Percentiles rank a stretch among this genome's conserved stretches.
Conservation (phyloP, 2,329 filamentous ascomycete genomes). For the Phialocephala sp. region DNA sequence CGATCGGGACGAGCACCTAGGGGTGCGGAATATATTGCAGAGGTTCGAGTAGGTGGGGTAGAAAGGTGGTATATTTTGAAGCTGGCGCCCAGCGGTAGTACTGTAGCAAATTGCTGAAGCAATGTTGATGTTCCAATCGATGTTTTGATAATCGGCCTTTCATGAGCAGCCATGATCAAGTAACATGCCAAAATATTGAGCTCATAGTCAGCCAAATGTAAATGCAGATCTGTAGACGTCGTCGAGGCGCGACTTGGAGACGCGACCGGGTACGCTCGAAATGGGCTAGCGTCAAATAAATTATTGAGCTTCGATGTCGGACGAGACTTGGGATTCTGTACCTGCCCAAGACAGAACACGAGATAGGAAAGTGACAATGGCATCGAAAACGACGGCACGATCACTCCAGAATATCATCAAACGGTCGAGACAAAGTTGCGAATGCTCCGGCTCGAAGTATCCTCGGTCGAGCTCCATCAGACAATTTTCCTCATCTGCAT, state of each 20-base stretch:
- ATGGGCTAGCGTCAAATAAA: conserved; percentile 32
- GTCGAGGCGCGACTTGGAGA: conserved; percentile 18
- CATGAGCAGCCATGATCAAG: conserved; percentile 41
- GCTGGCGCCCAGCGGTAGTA: conserved; percentile 57
- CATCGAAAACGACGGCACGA: conserved; percentile 52
- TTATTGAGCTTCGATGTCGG: conserved; percentile 21
- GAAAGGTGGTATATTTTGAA: conserved; percentile 87
- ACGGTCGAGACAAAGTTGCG: conserved; percentile 35
- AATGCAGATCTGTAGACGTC: conserved; percentile 17
- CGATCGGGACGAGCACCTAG: conserved; percentile 73
- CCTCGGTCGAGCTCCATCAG: conserved; percentile 29
- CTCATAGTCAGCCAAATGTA: conserved; percentile 24
- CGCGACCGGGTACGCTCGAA: conserved; percentile 28
- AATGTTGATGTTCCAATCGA: conserved; percentile 37
- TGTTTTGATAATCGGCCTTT: conserved; percentile 30
- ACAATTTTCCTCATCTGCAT: conserved; percentile 37
- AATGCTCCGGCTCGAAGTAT: conserved; percentile 32
- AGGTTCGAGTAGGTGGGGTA: conserved; percentile 76
- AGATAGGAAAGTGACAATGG: conserved; percentile 45
- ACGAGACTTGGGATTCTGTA: conserved; percentile 2
- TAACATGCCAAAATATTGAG: conserved; percentile 33
- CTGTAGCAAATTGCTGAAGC: conserved; percentile 37
- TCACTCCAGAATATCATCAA: conserved; percentile 46
- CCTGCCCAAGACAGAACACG: conserved; percentile 11
- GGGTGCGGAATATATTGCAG: conserved; percentile 79